Base-by-base conservation (phyloP, 1,284 basidiomycete species). In the Rhizoctonia solani region DNA sequence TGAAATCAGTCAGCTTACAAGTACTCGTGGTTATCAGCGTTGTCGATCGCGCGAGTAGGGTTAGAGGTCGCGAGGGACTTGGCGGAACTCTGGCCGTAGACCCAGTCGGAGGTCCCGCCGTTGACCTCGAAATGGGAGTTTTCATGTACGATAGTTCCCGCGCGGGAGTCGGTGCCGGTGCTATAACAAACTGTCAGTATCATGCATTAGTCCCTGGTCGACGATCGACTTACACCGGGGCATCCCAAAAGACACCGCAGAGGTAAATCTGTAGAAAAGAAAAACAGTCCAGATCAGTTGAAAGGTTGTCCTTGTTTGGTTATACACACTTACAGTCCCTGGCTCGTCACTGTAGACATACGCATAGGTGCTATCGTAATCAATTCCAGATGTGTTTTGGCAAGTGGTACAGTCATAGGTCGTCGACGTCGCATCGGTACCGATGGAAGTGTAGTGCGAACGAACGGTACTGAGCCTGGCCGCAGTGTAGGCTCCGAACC, bases 341-440 rank as follows among this genome's bases (percentile, higher is more conserved):
- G 53, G 65, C 2, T 25, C 27, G 32, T 16, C 47, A 13, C 53
- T 30, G 52, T 66, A 32, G 30, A 69, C 61, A 44, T 69, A 69
- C 2, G 61, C 61, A 23, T 49, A 69, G 16, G 47, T 52, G 27
- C 21, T 21, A 42, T 52, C 53, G n/a, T 49, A 54, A n/a, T 63
- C 44, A 30, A 42, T 47, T 39, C 53, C 59, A 16, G 47, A 25
- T 23, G 49, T 21, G 34, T 32, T 41, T 47, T 41, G 34, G 49
- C 59, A 63, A 52, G 59, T 29, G 32, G 67, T 34, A 50, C 67
- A 68, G 37, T 68, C 59, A 27, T 63, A 65, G 59, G 44, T 52
- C 14, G 50, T 65, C 6, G 59, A 53, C 1, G 58, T 50, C 9
- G 47, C 39, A 41, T 59, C 58, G 14, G 58, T 68, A 6, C 67